Conservation (phyloP, 345 rosid species). For the Moringa oleifera region DNA sequence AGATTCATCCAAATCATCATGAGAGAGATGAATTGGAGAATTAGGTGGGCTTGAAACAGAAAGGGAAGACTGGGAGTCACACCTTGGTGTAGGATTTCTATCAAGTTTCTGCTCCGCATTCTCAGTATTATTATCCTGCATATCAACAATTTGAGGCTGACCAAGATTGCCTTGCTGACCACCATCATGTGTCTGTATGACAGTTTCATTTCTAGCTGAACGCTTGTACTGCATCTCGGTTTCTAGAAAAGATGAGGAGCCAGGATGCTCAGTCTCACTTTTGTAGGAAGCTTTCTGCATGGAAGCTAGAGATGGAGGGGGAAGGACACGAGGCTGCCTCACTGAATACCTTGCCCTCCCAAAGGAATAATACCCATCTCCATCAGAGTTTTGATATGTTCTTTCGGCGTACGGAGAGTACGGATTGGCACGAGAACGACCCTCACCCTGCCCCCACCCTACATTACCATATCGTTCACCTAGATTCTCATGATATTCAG, state of each 20-base stretch:
- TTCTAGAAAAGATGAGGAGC: constrained; percentile 47
- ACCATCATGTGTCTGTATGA: constrained; percentile 35
- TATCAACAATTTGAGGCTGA: constrained; percentile 27
- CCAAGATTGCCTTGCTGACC: constrained; percentile 42
- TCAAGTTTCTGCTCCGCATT: constrained; percentile 40
- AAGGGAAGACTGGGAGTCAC: constrained; percentile 93
- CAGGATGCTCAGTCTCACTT: constrained; percentile 47
- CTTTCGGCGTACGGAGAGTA: constrained; percentile 56
- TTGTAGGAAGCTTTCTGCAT: constrained; percentile 53
- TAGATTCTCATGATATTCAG: constrained; percentile 64
- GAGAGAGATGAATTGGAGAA: constrained; percentile 87
- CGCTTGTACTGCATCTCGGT: constrained; percentile 36
- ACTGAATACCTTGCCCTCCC: constrained; percentile 74
- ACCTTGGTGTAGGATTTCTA: constrained; percentile 41
- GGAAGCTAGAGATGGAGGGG: constrained; percentile 68
- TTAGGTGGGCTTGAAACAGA: constrained; percentile 90
- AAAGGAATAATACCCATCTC: constrained; percentile 62
- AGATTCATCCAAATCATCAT: constrained; percentile 91
- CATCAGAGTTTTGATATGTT: constrained; percentile 53
- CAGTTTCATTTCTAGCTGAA: constrained; percentile 37
- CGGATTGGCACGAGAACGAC: constrained; percentile 38
- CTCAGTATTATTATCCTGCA: constrained; percentile 22
- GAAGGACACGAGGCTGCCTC: constrained; percentile 92
- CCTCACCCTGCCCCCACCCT: constrained; percentile 57
- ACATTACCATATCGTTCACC: constrained; percentile 62